phyloP scores from a whole-genome alignment of 176 grass and related monocot genomes.

The Lolium perenne region DNA sequence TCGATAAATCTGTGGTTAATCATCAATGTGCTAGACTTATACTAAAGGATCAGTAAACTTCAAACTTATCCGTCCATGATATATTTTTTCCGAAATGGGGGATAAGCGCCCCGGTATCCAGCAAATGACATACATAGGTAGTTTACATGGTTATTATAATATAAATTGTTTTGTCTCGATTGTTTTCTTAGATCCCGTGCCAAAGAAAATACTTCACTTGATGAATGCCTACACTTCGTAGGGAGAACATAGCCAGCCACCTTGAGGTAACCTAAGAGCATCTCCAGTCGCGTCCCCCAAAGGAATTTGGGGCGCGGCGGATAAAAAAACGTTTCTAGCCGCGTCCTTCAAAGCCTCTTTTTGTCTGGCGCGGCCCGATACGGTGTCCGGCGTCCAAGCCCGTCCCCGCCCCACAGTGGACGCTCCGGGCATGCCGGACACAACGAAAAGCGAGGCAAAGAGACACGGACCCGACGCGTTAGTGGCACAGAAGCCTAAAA shows the following conservation, averaged over 20 bases:
- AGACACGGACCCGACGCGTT: too few species aligned
- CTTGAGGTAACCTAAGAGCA: slow-evolving; percentile 17
- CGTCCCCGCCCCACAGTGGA: too few species aligned
- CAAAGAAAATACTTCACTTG: slow-evolving; percentile 39
- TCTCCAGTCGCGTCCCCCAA: too few species aligned
- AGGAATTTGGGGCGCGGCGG: too few species aligned
- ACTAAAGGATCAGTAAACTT: neutral
- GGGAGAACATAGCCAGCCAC: slow-evolving; percentile 51
- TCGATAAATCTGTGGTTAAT: neutral
- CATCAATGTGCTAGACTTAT: neutral
- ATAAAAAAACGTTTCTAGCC: too few species aligned
- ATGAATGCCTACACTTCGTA: slow-evolving; percentile 30
- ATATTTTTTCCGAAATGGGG: neutral
- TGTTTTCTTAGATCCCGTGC: slow-evolving; percentile 32
- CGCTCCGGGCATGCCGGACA: too few species aligned
- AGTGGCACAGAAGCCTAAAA: too few species aligned
- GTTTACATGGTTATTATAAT: neutral
- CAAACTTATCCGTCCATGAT: neutral
- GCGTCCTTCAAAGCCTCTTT: too few species aligned
- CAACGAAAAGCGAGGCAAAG: too few species aligned
- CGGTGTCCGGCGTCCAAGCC: too few species aligned
- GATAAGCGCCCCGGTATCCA: too few species aligned
- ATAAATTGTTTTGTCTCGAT: neutral
- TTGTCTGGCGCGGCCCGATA: too few species aligned
- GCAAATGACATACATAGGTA: neutral